Evolutionary conservation across 2,329 filamentous ascomycete species (phyloP), one percentile per base, ranked within the genome.

Genomic region (Rhynchosporium graminicola): DNA sequence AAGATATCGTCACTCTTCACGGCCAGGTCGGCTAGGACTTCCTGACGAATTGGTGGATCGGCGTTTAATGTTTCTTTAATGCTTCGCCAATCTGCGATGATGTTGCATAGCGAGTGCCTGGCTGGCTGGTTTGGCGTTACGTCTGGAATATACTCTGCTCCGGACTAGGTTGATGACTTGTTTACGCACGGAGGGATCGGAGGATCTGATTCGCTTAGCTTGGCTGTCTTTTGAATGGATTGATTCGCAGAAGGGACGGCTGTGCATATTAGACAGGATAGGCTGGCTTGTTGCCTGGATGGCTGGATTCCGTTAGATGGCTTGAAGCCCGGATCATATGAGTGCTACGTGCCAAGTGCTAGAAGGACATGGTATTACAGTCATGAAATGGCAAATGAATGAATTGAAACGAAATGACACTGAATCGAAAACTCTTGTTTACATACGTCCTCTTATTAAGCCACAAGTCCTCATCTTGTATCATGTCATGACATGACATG

Each of bases 231-330:
- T 20, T 20, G 36, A 12, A 43, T n/a, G 10, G 9, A 43, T 43
- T 6, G 13, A n/a, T 15, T 36, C 9, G 42, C 9, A 20, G 36
- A 13, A 40, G 12, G 50, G n/a, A 42, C 28, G 50, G 50, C 40
- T 54, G 51, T 54, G 51, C 36, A 54, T 54, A 54, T 13, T 54
- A 54, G 51, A 54, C 51, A 36, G 48, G 20, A 43, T n/a, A 20
- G 40, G 40, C 33, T 9, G 33, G 33, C 33, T 36, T 6, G 33
- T 36, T 36, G 33, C 33, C 33, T 36, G 33, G 33, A 36, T 36
- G 33, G 33, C 33, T 36, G 33, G 33, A 9, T 36, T 6, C 5
- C 20, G 20, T 20, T 20, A 20, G 20, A 20, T 20, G 20, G 20
- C 20, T 20, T 20, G 20, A 20, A 20, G 20, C 20, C 20, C 20